Conservation (phyloP, 2,329 filamentous ascomycete species). For the Paraphaeosphaeria sporulosa region DNA sequence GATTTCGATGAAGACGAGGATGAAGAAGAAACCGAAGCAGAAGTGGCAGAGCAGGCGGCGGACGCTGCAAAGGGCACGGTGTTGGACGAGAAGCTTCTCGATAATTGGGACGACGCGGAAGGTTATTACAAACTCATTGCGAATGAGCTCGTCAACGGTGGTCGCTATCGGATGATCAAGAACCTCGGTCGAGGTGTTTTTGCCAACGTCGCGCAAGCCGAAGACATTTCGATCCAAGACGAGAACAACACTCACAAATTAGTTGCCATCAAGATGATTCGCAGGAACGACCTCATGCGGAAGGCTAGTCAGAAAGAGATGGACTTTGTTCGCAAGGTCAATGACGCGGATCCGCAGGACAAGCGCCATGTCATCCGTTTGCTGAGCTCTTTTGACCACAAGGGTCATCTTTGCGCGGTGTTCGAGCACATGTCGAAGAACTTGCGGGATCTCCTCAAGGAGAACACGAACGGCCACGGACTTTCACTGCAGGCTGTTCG, state of each 20-base stretch:
- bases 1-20: constrained; percentile 67
- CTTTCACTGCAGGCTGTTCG: constrained; percentile 89
- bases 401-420: constrained; percentile 92
- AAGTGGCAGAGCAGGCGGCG: constrained; percentile 65
- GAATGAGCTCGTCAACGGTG: constrained; percentile 85
- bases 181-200: constrained; percentile 94
- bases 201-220: constrained; percentile 90
- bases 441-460: constrained; percentile 90
- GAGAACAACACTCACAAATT: constrained; percentile 60
- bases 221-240: constrained; percentile 27
- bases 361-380: constrained; percentile 92
- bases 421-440: constrained; percentile 91
- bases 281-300: constrained; percentile 91
- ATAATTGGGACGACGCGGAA: constrained; percentile 92
- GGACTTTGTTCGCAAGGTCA: constrained; percentile 87
- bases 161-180: constrained; percentile 87
- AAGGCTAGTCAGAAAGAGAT: constrained; percentile 96
- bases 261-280: constrained; percentile 98
- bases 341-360: constrained; percentile 83
- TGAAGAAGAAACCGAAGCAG: constrained; percentile 74
- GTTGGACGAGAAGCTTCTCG: constrained; percentile 77
- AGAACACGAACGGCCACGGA: constrained; percentile 81
- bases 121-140: constrained; percentile 96
- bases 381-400: constrained; percentile 88
- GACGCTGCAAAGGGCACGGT: constrained; percentile 36